Evolutionary conservation across 2,329 filamentous ascomycete species (phyloP).

Genomic region (Aspergillus udagawae): DNA sequence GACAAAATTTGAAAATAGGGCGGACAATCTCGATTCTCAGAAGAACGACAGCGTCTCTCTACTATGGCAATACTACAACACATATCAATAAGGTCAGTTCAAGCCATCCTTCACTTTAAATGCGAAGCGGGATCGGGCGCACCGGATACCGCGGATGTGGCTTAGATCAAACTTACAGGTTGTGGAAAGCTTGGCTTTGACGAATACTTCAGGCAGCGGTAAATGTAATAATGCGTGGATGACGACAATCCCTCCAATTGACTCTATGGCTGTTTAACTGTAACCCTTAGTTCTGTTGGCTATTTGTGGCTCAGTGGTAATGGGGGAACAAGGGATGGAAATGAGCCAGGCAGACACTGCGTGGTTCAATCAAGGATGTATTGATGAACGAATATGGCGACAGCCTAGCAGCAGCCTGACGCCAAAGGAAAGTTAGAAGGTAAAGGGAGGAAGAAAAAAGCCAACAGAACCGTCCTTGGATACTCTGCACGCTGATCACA

Average conservation of each 20-base stretch:
- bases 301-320: not conserved
- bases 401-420: not conserved
- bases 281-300: not conserved
- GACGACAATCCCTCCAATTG: not conserved
- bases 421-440: not conserved
- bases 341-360: not conserved
- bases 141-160: conserved; percentile 11
- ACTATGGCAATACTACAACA: not conserved
- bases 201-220: not conserved
- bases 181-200: not conserved
- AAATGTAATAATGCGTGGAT: not conserved
- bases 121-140: not conserved
- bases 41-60: not conserved
- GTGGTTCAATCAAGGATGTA: too few relatives aligned
- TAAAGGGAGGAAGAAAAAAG: not conserved
- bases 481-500: not conserved
- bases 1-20: not conserved
- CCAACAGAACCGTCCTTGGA: not conserved
- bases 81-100: not conserved
- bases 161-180: not conserved
- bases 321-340: not conserved
- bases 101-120: conserved; percentile 5
- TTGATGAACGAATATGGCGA: not conserved
- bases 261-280: not conserved
- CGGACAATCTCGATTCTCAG: not conserved